A percentile compares a stretch with the other conserved stretches of the same genome.
Conservation (phyloP, 352 stramenopile genomes). For the Phytophthora macrochlamydospora region DNA sequence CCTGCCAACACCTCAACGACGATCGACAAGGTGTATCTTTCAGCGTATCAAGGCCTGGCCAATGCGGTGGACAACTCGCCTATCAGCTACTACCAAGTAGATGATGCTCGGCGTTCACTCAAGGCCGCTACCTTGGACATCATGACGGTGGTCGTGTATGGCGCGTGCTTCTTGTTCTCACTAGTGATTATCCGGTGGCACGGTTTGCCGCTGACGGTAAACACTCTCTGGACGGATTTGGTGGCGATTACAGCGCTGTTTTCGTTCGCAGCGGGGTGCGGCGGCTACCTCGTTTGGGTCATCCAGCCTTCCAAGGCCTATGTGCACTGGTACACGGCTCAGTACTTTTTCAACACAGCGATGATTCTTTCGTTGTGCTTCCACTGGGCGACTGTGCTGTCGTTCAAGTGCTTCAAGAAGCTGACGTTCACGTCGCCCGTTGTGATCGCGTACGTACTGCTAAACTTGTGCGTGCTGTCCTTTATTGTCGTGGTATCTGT, state of each 20-base stretch:
- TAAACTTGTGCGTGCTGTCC: slow-evolving; percentile 65
- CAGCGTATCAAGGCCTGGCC: slow-evolving; percentile 63
- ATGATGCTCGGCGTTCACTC: slow-evolving; percentile 50
- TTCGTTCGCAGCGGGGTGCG: slow-evolving; percentile 81
- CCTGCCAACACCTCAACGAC: slow-evolving; percentile 59
- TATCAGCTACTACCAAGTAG: slow-evolving; percentile 48
- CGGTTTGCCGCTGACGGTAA: slow-evolving; percentile 78
- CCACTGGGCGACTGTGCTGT: slow-evolving; percentile 84
- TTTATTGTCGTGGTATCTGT: slow-evolving; percentile 72
- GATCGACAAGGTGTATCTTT: slow-evolving; percentile 74
- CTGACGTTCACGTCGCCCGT: slow-evolving; percentile 80
- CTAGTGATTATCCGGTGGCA: slow-evolving; percentile 88
- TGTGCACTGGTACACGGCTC: slow-evolving; percentile 83
- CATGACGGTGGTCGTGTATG: slow-evolving; percentile 72
- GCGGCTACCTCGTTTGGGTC: slow-evolving; percentile 82
- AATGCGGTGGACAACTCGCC: slow-evolving; percentile 67
- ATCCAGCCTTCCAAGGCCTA: slow-evolving; percentile 85
- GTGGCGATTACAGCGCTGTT: slow-evolving; percentile 84
- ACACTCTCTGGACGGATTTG: slow-evolving; percentile 87
- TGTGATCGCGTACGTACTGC: slow-evolving; percentile 70
- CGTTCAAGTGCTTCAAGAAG: slow-evolving; percentile 90
- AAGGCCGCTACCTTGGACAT: slow-evolving; percentile 74
- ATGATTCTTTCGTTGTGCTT: slow-evolving; percentile 91
- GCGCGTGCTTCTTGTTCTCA: slow-evolving; percentile 79
- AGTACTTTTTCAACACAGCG: slow-evolving; percentile 89